Percentiles rank a stretch among this genome's conserved stretches.
Conservation (phyloP, 352 stramenopile genomes). For the Pelagophyceae sp. region DNA sequence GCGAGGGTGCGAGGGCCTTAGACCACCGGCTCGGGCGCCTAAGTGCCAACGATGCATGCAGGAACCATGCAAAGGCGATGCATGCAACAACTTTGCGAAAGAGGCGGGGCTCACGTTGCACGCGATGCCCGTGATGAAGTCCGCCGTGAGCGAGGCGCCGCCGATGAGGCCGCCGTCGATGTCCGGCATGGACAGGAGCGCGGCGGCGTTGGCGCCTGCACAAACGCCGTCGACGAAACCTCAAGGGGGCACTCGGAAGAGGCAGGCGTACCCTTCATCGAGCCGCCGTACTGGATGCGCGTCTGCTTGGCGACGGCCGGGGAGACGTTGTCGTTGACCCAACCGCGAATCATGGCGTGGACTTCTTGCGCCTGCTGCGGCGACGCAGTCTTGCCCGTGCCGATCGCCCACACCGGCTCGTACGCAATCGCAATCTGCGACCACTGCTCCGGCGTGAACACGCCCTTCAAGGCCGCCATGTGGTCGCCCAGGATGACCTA, state of each 20-base stretch:
- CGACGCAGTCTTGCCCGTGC: constrained; percentile 89
- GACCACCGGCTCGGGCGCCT: too few species aligned
- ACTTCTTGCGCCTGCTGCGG: constrained; percentile 91
- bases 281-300: constrained; percentile 95
- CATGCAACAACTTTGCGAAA: too few species aligned
- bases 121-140: constrained; percentile 60
- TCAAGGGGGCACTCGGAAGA: too few species aligned
- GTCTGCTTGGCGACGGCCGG: constrained; percentile 65
- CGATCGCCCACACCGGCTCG: constrained; percentile 91
- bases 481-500: constrained; percentile 60
- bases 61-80: too few species aligned
- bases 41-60: too few species aligned
- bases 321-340: constrained; percentile 75
- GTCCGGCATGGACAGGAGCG: constrained; percentile 85
- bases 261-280: constrained; percentile 73
- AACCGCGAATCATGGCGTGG: constrained; percentile 85
- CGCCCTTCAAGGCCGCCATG: constrained; percentile 65
- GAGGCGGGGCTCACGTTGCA: too few species aligned
- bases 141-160: constrained; percentile 89
- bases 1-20: too few species aligned
- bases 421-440: constrained; percentile 60
- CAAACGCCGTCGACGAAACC: too few species aligned
- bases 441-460: constrained; percentile 68
- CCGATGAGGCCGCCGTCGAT: constrained; percentile 98
- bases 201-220: constrained; percentile 71